These are phyloP conservation scores for Fraxinus anomala DNA, from an alignment of 257 asterid genomes.

Conservation along the genomic window DNA sequence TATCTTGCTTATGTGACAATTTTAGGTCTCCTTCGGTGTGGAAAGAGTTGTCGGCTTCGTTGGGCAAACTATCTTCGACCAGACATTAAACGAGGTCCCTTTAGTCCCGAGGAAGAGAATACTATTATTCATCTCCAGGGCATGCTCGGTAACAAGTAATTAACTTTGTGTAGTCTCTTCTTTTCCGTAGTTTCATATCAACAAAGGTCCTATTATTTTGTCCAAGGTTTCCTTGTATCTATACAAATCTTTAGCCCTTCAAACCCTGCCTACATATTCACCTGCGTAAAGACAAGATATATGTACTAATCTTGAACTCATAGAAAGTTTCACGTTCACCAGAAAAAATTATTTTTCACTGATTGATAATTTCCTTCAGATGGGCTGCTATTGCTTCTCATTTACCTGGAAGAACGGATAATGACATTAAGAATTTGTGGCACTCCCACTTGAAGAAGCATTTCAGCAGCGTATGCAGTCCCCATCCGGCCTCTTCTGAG, in stretches of 20 bases:
- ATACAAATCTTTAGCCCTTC: too few species aligned
- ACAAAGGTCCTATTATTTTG: too few species aligned
- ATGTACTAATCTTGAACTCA: too few species aligned
- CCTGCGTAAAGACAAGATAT: too few species aligned
- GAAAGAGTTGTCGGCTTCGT: slow-evolving; percentile 82
- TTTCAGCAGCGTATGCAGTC: slow-evolving; percentile 7
- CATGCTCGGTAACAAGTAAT: slow-evolving; percentile 65
- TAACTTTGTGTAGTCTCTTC: background rate
- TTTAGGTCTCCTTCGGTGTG: slow-evolving; percentile 68
- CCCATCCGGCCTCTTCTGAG: slow-evolving; percentile 30
- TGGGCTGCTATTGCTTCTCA: slow-evolving; percentile 74
- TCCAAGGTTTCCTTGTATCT: too few species aligned
- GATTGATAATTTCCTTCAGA: slow-evolving; percentile 30
- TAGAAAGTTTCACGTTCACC: too few species aligned
- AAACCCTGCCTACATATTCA: too few species aligned
- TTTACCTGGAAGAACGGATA: slow-evolving; percentile 73
- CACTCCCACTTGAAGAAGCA: slow-evolving; percentile 72
- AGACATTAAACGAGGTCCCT: slow-evolving; percentile 61
- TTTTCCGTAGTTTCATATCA: background rate
- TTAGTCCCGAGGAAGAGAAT: slow-evolving; percentile 51
- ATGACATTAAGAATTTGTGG: slow-evolving; percentile 74
- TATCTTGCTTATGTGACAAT: slow-evolving; percentile 18
- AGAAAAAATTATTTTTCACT: background rate
- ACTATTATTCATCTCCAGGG: slow-evolving; percentile 45
- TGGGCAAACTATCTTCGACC: slow-evolving; percentile 82